phyloP scores from a whole-genome alignment of 225 moss, liverwort and hornwort species.

The Climacium dendroides region DNA sequence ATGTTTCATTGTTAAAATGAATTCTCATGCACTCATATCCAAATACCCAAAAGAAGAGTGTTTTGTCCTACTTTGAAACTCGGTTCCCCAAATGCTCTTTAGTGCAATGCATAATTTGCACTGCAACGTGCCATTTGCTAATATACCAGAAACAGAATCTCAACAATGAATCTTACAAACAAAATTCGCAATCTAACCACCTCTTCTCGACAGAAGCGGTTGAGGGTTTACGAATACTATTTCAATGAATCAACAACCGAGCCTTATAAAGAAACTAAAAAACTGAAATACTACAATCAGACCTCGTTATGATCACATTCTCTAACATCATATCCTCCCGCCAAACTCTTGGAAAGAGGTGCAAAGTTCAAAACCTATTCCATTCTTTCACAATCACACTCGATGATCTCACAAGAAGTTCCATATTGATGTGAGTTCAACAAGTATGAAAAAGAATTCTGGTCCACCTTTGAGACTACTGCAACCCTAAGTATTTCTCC shows the following conservation, averaged over 20 bases:
- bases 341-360: neutral
- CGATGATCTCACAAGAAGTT: neutral
- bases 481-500: neutral
- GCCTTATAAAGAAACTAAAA: neutral
- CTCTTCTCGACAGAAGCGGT: neutral
- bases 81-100: neutral
- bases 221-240: neutral
- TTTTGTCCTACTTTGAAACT: neutral
- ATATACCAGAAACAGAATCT: neutral
- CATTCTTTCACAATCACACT: neutral
- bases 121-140: neutral
- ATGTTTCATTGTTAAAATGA: no score
- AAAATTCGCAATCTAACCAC: neutral
- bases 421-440: neutral
- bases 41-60: neutral
- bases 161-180: neutral
- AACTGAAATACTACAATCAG: neutral
- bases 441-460: neutral
- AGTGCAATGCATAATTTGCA: neutral
- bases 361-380: neutral
- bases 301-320: neutral
- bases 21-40: neutral
- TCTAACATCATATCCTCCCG: neutral
- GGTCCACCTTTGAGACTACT: neutral
- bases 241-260: neutral